Evolutionary conservation across 352 stramenopile genomes (phyloP), one percentile per base, ranked within the genome.

Genomic region (Phytopythium boreale): DNA sequence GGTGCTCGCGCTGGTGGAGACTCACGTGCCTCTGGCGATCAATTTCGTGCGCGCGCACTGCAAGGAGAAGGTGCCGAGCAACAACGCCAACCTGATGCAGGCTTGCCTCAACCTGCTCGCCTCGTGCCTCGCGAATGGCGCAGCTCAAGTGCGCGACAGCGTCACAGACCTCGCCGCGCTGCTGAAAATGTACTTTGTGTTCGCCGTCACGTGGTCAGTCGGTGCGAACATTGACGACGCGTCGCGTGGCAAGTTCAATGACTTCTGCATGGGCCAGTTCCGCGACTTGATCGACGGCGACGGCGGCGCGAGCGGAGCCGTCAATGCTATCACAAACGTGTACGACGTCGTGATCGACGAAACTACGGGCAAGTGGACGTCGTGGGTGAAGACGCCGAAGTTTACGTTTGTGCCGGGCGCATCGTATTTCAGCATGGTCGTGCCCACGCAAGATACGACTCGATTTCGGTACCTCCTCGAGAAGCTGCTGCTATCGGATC

Each of bases 351-450:
- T 92, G 11, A 75, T 96, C 8, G 87, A 96, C 47, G 86, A 95
- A 58, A 61, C 61, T 6, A 93, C 80, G 11, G 76, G 79, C 0
- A 77, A 82, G n/a, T 94, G 86, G 82, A 62, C 80, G 8, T 88
- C 90, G 20, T 98, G 95, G 95, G 62, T 87, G 12, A 92, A 97
- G 51, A 96, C 94, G 0, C 90, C 89, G 9, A 71, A 75, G 10
- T 98, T 98, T 50, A 83, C 76, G 4, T 98, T 96, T 62, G 74
- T 93, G 22, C 72, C 80, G 20, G 77, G 66, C 1, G 75, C 87
- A 17, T 96, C 92, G 8, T 98, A 98, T 74, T 98, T 98, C 66
- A 88, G 89, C 3, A 94, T 98, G 82, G 81, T 98, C 19, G 95
- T 98, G 2, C 95, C 95, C 0, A 98, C 95, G 0, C 81, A 92